Conservation (phyloP, 768 basidiomycete genomes). For the Candolleomyces efflorescens region DNA sequence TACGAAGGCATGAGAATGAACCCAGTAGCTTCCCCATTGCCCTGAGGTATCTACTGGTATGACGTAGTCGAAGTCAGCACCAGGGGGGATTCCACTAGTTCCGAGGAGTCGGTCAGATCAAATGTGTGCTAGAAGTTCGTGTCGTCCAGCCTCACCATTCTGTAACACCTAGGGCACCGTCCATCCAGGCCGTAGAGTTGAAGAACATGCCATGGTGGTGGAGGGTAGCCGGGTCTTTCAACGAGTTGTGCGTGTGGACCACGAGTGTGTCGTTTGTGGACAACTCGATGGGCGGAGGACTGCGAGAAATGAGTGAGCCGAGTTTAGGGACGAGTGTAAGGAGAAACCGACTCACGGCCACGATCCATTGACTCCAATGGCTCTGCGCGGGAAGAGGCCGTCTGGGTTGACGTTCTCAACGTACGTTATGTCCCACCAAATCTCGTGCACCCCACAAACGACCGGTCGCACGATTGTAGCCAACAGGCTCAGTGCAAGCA, state of each 20-base stretch:
- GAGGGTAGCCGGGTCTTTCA: constrained; percentile 63
- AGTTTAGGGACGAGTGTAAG: background rate
- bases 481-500: constrained; percentile 23
- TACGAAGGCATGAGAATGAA: constrained; percentile 62
- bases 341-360: constrained; percentile 73
- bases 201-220: constrained; percentile 98
- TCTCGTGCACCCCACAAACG: constrained; percentile 59
- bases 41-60: constrained; percentile 65
- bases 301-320: constrained; percentile 21
- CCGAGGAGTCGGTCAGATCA: background rate
- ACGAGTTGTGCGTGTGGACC: constrained; percentile 72
- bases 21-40: constrained; percentile 82
- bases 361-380: constrained; percentile 84
- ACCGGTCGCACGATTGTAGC: constrained; percentile 31
- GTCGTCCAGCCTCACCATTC: constrained; percentile 67
- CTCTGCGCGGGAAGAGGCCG: constrained; percentile 69
- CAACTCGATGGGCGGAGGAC: constrained; percentile 79
- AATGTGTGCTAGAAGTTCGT: background rate
- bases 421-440: constrained; percentile 93
- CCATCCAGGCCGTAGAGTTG: constrained; percentile 82
- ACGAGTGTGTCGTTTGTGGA: constrained; percentile 66
- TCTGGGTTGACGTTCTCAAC: constrained; percentile 80
- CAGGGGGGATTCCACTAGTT: constrained; percentile 74
- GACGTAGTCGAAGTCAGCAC: constrained; percentile 66
- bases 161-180: constrained; percentile 77